Evolutionary conservation across 441 rosid genomes (phyloP).

Genomic region (Populus tomentosa): DNA sequence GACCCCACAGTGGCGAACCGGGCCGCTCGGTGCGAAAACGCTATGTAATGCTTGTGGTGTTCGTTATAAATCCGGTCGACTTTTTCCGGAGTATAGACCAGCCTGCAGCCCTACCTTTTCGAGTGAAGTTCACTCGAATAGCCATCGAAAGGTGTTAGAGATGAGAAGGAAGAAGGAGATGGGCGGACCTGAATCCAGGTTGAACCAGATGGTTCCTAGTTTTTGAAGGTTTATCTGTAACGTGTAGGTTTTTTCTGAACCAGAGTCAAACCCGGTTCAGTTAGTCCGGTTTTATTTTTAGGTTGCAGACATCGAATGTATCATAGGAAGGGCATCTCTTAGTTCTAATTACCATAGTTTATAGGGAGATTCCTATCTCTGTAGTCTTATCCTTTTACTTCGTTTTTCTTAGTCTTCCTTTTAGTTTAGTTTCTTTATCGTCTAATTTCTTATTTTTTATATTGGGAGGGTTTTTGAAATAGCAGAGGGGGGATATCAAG

Average conservation of each 20-base stretch:
- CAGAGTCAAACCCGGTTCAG: constrained; percentile 4
- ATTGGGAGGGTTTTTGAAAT: not conserved
- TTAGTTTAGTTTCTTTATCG: not conserved
- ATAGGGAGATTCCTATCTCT: constrained; percentile 12
- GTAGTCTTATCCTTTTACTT: not conserved
- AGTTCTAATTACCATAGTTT: not conserved
- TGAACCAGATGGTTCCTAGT: constrained; percentile 19
- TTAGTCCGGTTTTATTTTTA: not conserved
- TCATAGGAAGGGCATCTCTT: not conserved
- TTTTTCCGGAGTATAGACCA: constrained; percentile 68
- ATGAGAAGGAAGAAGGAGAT: constrained; percentile 65
- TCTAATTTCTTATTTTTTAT: not conserved
- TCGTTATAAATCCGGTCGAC: constrained; percentile 21
- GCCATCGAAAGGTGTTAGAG: constrained; percentile 84
- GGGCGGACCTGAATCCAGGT: constrained; percentile 23
- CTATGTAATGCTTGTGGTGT: constrained; percentile 95
- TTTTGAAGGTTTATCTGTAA: not conserved
- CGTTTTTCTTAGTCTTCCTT: not conserved
- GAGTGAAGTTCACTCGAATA: constrained; percentile 66
- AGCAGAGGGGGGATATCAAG: not conserved
- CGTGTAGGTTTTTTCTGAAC: constrained; percentile 6
- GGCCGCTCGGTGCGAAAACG: constrained; percentile 84
- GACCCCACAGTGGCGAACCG: constrained; percentile 98
- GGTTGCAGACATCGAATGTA: constrained; percentile 7
- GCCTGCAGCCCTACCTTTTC: constrained; percentile 43